phyloP scores from a whole-genome alignment of 2,329 filamentous ascomycete species.

The Huntiella bhutanensis region DNA sequence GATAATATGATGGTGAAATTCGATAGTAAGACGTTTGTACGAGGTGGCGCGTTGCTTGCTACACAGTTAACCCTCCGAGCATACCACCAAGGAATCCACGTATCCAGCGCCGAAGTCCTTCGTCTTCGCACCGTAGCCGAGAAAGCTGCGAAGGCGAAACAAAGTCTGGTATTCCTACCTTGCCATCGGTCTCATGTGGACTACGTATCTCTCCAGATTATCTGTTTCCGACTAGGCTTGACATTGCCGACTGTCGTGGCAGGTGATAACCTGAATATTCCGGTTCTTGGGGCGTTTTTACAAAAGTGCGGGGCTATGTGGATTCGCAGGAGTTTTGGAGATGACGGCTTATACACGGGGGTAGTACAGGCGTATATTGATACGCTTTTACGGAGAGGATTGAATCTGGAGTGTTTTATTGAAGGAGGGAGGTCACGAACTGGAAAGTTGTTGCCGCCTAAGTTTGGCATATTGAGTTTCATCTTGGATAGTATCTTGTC shows the following conservation, averaged over 20 bases:
- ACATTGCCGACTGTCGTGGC: constrained; percentile 81
- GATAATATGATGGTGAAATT: constrained; percentile 99
- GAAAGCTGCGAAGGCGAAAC: constrained; percentile 65
- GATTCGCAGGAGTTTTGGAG: constrained; percentile 81
- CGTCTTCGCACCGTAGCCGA: constrained; percentile 66
- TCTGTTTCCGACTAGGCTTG: constrained; percentile 84
- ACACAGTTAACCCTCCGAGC: constrained; percentile 81
- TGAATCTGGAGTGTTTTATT: constrained; percentile 94
- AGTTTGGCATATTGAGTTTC: constrained; percentile 88
- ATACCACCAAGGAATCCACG: constrained; percentile 94
- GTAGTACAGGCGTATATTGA: constrained; percentile 96
- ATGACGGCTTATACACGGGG: constrained; percentile 75
- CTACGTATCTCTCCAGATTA: constrained; percentile 84
- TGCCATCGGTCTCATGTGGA: constrained; percentile 92
- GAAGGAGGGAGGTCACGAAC: constrained; percentile 86
- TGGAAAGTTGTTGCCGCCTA: constrained; percentile 80
- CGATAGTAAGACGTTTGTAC: constrained; percentile 83
- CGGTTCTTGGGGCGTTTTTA: constrained; percentile 70
- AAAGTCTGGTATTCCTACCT: constrained; percentile 88
- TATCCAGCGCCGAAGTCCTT: constrained; percentile 83
- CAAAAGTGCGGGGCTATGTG: constrained; percentile 97
- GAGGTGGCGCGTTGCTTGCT: constrained; percentile 72
- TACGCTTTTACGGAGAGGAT: constrained; percentile 72
- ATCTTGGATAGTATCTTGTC: constrained; percentile 79
- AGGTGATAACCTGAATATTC: constrained; percentile 92